phyloP scores from a whole-genome alignment of 129 eudicot genomes.

The Pseudognaphalium luteoalbum region DNA sequence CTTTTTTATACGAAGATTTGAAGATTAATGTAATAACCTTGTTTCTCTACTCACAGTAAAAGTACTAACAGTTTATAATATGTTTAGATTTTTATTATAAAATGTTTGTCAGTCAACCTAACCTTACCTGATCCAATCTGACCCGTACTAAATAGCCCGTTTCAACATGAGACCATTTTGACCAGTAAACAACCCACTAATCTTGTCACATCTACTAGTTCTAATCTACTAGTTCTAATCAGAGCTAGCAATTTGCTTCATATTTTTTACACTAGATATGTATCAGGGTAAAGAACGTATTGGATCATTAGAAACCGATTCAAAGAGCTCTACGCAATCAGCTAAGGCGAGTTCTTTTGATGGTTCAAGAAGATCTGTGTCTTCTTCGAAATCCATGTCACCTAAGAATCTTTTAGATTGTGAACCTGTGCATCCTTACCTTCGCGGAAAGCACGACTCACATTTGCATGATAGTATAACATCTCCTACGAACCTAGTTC shows the following conservation, averaged over 20 bases:
- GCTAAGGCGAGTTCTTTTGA: constrained; percentile 17
- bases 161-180: background rate
- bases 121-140: background rate
- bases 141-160: background rate
- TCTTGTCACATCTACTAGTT: background rate
- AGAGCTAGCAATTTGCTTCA: background rate
- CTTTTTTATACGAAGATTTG: background rate
- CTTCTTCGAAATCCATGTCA: constrained; percentile 12
- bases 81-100: background rate
- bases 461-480: constrained; percentile 13
- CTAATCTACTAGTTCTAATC: background rate
- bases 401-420: background rate
- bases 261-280: background rate
- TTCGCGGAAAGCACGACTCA: constrained; percentile 5
- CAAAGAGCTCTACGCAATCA: background rate
- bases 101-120: background rate
- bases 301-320: constrained; percentile 13
- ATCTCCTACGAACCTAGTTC: constrained; percentile 19
- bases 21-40: background rate
- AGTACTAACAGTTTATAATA: background rate
- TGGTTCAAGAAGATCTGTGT: constrained; percentile 6
- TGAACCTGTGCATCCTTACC: constrained; percentile 34
- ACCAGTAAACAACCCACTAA: constrained; percentile 1
- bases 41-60: background rate
- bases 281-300: constrained; percentile 25